Evolutionary conservation across 1,139 yeast species (phyloP).

Genomic region (Hyphopichia khmerensis): DNA sequence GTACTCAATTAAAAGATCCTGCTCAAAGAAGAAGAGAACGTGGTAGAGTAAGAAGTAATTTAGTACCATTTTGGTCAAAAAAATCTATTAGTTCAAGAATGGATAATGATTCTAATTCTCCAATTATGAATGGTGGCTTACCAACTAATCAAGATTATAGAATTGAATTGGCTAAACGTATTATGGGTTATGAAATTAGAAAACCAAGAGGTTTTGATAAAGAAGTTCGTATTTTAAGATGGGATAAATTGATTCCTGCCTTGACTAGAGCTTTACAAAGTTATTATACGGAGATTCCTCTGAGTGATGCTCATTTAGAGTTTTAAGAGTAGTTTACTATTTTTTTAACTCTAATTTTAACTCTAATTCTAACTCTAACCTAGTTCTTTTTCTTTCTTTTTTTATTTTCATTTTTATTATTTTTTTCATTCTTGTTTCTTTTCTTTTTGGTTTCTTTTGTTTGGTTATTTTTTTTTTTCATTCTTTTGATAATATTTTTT

Average conservation of each 20-base stretch:
- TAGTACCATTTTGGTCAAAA: constrained; percentile 69
- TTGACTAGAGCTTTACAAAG: constrained; percentile 62
- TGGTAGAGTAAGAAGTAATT: constrained; percentile 61
- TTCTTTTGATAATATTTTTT: no score
- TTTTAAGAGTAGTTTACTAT: no score
- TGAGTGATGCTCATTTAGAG: constrained; percentile 10
- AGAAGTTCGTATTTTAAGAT: constrained; percentile 59
- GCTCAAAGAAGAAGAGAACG: constrained; percentile 56
- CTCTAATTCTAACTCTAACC: neutral
- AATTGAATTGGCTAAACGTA: constrained; percentile 58
- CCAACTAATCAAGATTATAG: constrained; percentile 45
- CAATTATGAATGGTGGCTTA: neutral
- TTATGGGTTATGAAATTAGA: constrained; percentile 62
- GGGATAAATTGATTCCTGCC: constrained; percentile 62
- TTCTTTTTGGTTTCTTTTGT: no score
- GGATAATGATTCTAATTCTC: constrained; percentile 20
- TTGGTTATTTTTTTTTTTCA: no score
- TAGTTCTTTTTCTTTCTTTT: neutral
- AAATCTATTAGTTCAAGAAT: constrained; percentile 55
- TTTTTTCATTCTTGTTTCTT: no score
- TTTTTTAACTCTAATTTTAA: neutral
- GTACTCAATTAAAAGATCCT: constrained; percentile 46
- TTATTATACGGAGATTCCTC: constrained; percentile 57
- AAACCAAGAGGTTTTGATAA: constrained; percentile 69
- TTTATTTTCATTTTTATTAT: no score